Percentiles rank a stretch among this genome's conserved stretches.
Evolutionary conservation across 2,329 filamentous ascomycete species (phyloP).

Genomic region (Venturia effusa): DNA sequence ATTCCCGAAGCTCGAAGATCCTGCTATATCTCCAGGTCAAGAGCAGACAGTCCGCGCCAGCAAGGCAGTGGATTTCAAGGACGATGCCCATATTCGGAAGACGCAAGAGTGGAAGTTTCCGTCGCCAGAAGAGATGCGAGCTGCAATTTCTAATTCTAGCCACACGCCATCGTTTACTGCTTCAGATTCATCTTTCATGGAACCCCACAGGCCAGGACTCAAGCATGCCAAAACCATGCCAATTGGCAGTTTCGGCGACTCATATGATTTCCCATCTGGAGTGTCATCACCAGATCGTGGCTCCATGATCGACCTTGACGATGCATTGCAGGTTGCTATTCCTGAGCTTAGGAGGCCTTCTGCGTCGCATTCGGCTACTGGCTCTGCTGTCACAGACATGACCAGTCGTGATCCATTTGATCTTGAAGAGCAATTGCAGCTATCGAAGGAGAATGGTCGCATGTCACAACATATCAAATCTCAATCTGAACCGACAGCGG

Average conservation of each 20-base stretch:
- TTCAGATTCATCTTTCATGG: background rate
- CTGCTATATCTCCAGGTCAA: conserved; percentile 24
- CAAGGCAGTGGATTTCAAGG: conserved; percentile 19
- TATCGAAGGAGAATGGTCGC: conserved; percentile 27
- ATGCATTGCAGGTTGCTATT: conserved; percentile 22
- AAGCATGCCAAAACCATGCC: conserved; percentile 32
- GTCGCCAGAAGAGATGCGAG: conserved; percentile 12
- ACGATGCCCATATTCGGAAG: conserved; percentile 3
- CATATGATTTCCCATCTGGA: conserved; percentile 22
- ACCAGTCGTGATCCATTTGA: conserved; percentile 39
- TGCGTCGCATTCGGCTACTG: conserved; percentile 26
- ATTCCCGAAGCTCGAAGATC: conserved; percentile 32
- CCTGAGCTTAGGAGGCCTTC: conserved; percentile 32
- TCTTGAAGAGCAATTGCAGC: conserved; percentile 33
- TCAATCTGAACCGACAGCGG: conserved; percentile 27
- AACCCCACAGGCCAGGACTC: conserved; percentile 26
- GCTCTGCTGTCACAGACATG: conserved; percentile 25
- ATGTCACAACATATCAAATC: conserved; percentile 29
- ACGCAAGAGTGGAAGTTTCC: conserved; percentile 12
- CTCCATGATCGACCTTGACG: conserved; percentile 36
- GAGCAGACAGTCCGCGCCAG: conserved; percentile 20
- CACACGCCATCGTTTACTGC: conserved; percentile 15
- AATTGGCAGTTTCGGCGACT: conserved; percentile 17
- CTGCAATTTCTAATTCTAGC: conserved; percentile 22
- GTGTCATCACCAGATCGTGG: conserved; percentile 24